A percentile compares a stretch with the other conserved stretches of the same genome.
These are phyloP conservation scores for Westerdykella sp. DNA, from an alignment of 2,329 filamentous ascomycete species.

Conservation along the genomic window DNA sequence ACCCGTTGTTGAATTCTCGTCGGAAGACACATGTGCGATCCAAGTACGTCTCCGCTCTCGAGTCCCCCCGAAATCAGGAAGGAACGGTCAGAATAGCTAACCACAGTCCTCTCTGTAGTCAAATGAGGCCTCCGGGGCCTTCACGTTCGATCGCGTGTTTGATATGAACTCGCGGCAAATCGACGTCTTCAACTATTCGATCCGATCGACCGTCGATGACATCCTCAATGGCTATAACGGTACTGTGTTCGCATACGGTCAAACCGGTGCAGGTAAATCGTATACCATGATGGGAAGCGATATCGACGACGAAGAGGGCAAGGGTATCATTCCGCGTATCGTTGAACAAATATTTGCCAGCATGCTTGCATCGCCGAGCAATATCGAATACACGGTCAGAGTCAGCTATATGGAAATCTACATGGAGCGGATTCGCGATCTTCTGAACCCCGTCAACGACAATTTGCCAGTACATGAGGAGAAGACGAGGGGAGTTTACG, in stretches of 20 bases:
- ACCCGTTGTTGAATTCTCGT: conserved; percentile 83
- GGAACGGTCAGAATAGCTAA: neutral
- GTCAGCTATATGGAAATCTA: conserved; percentile 99
- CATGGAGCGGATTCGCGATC: conserved; percentile 96
- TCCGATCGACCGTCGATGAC: conserved; percentile 91
- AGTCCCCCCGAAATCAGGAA: neutral
- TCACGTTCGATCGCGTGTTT: conserved; percentile 97
- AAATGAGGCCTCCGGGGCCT: conserved; percentile 67
- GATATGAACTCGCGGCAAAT: conserved; percentile 84
- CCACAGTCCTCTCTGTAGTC: conserved; percentile 53
- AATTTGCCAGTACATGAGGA: conserved; percentile 98
- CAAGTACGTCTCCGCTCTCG: conserved; percentile 53
- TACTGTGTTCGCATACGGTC: conserved; percentile 96
- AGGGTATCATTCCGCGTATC: conserved; percentile 94
- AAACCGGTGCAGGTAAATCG: conserved; percentile 97
- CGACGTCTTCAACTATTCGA: conserved; percentile 98
- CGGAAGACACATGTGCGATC: conserved; percentile 80
- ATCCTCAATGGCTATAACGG: conserved; percentile 99
- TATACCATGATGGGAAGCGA: conserved; percentile 98
- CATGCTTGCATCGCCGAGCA: conserved; percentile 84
- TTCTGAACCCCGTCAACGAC: conserved; percentile 87
- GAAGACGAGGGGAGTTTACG: conserved; percentile 91
- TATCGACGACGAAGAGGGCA: conserved; percentile 81
- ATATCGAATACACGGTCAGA: conserved; percentile 96
- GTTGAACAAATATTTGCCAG: conserved; percentile 96